Conservation (phyloP, 1,284 basidiomycete genomes). For the Irpex sp. region DNA sequence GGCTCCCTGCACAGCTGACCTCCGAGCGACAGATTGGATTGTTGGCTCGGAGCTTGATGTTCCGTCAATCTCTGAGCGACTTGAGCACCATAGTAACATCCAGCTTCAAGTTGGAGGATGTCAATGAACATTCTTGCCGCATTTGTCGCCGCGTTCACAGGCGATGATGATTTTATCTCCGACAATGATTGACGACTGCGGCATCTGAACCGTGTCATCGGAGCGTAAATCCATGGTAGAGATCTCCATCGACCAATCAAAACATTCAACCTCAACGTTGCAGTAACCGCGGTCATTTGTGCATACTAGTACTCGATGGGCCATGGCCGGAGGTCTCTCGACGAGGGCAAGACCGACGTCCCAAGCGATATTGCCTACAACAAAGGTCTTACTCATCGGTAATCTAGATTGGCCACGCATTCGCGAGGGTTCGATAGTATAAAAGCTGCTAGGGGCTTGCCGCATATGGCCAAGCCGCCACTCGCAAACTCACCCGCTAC, state of each 20-base stretch:
- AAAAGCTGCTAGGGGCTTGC: neutral
- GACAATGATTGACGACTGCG: neutral
- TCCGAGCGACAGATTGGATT: neutral
- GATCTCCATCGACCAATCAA: neutral
- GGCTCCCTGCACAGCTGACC: neutral
- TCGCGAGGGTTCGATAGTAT: neutral
- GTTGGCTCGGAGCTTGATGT: neutral
- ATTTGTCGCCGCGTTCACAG: neutral
- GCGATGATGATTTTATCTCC: neutral
- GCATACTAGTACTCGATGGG: too few species aligned
- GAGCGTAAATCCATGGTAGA: neutral
- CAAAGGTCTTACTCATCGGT: neutral
- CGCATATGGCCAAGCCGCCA: neutral
- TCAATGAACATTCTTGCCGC: neutral
- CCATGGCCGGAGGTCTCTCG: neutral
- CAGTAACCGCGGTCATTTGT: neutral
- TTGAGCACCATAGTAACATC: neutral
- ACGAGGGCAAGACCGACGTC: neutral
- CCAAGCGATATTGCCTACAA: neutral
- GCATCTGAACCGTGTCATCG: neutral
- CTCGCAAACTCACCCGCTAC: neutral
- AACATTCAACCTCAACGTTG: neutral
- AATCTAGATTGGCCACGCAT: neutral
- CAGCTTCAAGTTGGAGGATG: neutral
- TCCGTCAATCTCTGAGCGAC: neutral